Base-by-base conservation (phyloP, 139 green algal species). In the Medakamo hakoo region DNA sequence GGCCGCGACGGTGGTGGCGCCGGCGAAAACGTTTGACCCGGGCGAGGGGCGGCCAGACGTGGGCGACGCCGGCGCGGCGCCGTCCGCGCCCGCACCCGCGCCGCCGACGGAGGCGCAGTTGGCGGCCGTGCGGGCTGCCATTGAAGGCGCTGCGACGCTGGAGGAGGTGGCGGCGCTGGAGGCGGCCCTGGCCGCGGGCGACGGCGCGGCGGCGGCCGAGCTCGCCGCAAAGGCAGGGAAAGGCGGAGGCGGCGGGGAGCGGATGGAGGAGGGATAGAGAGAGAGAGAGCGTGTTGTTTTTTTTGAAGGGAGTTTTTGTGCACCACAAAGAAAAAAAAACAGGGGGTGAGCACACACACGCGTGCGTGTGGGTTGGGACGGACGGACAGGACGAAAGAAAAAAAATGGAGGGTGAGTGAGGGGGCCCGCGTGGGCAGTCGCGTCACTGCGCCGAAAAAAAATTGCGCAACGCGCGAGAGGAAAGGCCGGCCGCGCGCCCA, bases 151-250 rank as follows among this genome's bases (percentile, higher is more conserved):
- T n/a, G 69, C 81, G 49, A 96, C 90, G 4, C 73, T 97, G 64
- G 86, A 96, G 64, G 91, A 97, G 68, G 88, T 95, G 27, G 30
- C 68, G 57, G 55, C 70, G 55, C 71, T 96, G 30, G 91, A 97
- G 73, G 71, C 81, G 27, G 87, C 88, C 19, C 74, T 97, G 14
- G 73, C 61, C 19, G 78, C 74, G 20, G 90, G 90, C 40, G 40
- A 52, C 40, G 40, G 16, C 40, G 40, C 9, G 40, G n/a, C n/a
- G n/a, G n/a, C n/a, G n/a, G n/a, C n/a, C n/a, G n/a, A n/a, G n/a
- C n/a, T n/a, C n/a, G n/a, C n/a, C n/a, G n/a, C n/a, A n/a, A n/a
- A n/a, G n/a, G n/a, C n/a, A n/a, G n/a, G n/a, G n/a, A n/a, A n/a
- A n/a, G n/a, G n/a, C n/a, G n/a, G n/a, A n/a, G n/a, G n/a, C n/a